Evolutionary conservation across 306 rosid species (phyloP).

Genomic region (Dalbergia cultrata): DNA sequence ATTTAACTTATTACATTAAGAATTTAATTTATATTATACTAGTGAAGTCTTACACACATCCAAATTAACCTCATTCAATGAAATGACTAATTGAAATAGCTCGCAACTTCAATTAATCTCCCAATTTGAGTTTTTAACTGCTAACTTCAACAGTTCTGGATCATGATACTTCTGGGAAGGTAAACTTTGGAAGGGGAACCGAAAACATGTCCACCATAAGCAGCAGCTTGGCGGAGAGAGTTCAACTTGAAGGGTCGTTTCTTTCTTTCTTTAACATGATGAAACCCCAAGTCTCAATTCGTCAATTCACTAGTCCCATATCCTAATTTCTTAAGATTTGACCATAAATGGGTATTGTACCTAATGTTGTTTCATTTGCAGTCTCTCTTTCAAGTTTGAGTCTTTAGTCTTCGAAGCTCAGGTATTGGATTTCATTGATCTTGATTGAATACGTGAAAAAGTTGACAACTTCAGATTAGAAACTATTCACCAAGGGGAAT

Average conservation of each 20-base stretch:
- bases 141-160: background rate
- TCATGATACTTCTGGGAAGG: background rate
- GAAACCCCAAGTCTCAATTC: background rate
- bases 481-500: background rate
- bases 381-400: background rate
- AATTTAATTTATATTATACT: too few species aligned
- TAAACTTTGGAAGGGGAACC: background rate
- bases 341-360: slow-evolving; percentile 11
- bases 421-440: slow-evolving; percentile 3
- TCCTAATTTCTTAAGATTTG: background rate
- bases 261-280: background rate
- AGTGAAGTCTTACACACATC: too few species aligned
- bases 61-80: too few species aligned
- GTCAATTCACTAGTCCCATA: slow-evolving; percentile 4
- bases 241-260: background rate
- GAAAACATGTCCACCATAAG: background rate
- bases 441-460: background rate
- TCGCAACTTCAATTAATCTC: background rate
- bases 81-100: too few species aligned
- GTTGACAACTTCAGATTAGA: slow-evolving; percentile 15
- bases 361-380: background rate
- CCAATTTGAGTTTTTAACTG: background rate
- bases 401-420: background rate
- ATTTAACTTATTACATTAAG: background rate
- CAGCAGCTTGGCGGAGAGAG: background rate